Evolutionary conservation across 2,329 filamentous ascomycete genomes (phyloP).

Genomic region (Fusarium lateritium): DNA sequence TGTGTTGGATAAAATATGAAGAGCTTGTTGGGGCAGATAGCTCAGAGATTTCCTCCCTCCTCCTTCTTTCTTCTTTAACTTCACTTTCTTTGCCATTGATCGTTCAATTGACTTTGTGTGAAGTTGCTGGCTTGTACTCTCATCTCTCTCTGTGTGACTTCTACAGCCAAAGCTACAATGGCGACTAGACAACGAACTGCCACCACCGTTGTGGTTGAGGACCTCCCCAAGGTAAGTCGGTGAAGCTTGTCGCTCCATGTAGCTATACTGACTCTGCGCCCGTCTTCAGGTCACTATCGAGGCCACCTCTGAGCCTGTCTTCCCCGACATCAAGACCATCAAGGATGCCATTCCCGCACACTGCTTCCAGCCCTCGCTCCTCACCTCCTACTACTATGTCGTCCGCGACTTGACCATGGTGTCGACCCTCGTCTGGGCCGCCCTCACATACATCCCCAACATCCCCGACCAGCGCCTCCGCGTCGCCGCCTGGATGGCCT

Average conservation of each 20-base stretch:
- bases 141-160: constrained; percentile 1
- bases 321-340: constrained; percentile 52
- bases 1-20: constrained; percentile 1
- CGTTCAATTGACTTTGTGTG: constrained; percentile 1
- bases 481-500: constrained; percentile 67
- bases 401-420: constrained; percentile 69
- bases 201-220: constrained; percentile 43
- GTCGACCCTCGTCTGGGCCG: constrained; percentile 63
- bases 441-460: constrained; percentile 67
- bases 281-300: constrained; percentile 34
- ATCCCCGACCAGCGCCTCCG: constrained; percentile 63
- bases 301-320: constrained; percentile 40
- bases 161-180: constrained; percentile 33
- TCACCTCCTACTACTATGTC: constrained; percentile 69
- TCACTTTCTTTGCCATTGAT: neutral
- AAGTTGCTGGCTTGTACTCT: neutral
- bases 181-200: constrained; percentile 48
- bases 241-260: neutral
- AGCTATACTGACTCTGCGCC: constrained; percentile 21
- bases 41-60: neutral
- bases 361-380: constrained; percentile 71
- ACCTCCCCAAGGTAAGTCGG: constrained; percentile 31
- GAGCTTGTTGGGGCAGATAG: constrained; percentile 22
- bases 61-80: neutral
- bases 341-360: constrained; percentile 69